Conservation (phyloP, 192 early-diverging fungal species). For the Lobosporangium transversale region DNA sequence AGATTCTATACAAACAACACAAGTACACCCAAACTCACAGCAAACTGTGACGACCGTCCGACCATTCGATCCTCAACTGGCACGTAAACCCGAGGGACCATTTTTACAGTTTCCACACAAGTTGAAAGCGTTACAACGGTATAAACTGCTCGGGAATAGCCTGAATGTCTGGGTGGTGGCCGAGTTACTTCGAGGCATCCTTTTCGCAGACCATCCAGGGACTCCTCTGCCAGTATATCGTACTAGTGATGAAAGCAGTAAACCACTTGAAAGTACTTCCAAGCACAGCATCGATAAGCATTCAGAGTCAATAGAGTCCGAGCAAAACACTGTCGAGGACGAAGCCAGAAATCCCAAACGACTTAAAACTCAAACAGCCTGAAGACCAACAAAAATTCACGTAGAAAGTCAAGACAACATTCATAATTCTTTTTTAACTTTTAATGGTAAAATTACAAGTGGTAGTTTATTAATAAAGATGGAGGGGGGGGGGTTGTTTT, state of each 20-base stretch:
- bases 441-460: too few species aligned
- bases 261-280: neutral
- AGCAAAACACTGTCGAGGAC: too few species aligned
- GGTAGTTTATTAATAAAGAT: too few species aligned
- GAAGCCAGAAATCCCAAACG: too few species aligned
- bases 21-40: neutral
- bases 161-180: conserved; percentile 86
- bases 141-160: conserved; percentile 87
- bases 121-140: conserved; percentile 73
- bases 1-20: too few species aligned
- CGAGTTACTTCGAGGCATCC: conserved; percentile 74
- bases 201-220: conserved; percentile 58
- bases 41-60: conserved; percentile 13
- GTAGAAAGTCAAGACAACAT: too few species aligned
- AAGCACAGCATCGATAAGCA: neutral
- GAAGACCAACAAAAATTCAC: conserved; percentile 4
- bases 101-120: conserved; percentile 73
- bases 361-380: neutral
- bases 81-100: conserved; percentile 19
- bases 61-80: conserved; percentile 27
- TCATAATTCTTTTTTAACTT: too few species aligned
- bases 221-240: conserved; percentile 19
- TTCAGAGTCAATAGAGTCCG: neutral
- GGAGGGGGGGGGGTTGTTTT: too few species aligned
- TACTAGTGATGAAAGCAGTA: neutral